phyloP scores from a whole-genome alignment of 352 stramenopile species.

The Achlya hypogyna region DNA sequence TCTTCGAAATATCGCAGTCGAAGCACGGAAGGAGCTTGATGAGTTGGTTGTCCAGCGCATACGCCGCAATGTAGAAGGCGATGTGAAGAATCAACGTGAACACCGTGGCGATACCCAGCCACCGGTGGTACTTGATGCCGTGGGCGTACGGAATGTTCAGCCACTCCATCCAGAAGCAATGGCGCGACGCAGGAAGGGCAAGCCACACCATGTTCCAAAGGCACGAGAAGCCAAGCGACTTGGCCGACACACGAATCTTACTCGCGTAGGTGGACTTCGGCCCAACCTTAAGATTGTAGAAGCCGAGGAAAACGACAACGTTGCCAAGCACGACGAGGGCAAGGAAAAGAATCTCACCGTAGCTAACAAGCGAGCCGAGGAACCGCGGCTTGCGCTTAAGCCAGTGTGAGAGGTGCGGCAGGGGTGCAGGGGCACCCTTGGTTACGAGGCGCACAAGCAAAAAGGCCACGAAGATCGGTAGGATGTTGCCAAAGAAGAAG shows the following conservation, averaged over 20 bases:
- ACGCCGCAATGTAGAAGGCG: slow-evolving; percentile 63
- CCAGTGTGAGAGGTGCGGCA: slow-evolving; percentile 21
- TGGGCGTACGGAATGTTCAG: slow-evolving; percentile 82
- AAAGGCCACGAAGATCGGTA: slow-evolving; percentile 30
- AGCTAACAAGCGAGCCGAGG: slow-evolving; percentile 28
- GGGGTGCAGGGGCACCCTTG: neutral
- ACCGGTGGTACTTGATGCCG: slow-evolving; percentile 82
- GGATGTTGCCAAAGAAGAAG: slow-evolving; percentile 33
- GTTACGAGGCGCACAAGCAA: slow-evolving; percentile 35
- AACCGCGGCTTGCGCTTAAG: slow-evolving; percentile 35
- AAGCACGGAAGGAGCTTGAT: slow-evolving; percentile 51
- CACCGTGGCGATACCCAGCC: slow-evolving; percentile 69
- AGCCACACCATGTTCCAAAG: slow-evolving; percentile 9
- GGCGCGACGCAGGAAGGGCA: slow-evolving; percentile 42
- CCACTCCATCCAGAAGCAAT: slow-evolving; percentile 79
- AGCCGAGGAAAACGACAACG: slow-evolving; percentile 33
- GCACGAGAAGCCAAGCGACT: neutral
- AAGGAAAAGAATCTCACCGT: slow-evolving; percentile 51
- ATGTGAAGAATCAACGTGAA: slow-evolving; percentile 51
- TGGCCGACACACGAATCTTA: neutral
- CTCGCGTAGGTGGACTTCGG: neutral
- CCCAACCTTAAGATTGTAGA: slow-evolving; percentile 10
- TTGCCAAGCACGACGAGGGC: slow-evolving; percentile 37
- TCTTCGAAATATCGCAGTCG: slow-evolving; percentile 52
- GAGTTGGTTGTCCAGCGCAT: slow-evolving; percentile 47